phyloP scores from a whole-genome alignment of 73 alveolate species.

The Symbiodinium pilosum region DNA sequence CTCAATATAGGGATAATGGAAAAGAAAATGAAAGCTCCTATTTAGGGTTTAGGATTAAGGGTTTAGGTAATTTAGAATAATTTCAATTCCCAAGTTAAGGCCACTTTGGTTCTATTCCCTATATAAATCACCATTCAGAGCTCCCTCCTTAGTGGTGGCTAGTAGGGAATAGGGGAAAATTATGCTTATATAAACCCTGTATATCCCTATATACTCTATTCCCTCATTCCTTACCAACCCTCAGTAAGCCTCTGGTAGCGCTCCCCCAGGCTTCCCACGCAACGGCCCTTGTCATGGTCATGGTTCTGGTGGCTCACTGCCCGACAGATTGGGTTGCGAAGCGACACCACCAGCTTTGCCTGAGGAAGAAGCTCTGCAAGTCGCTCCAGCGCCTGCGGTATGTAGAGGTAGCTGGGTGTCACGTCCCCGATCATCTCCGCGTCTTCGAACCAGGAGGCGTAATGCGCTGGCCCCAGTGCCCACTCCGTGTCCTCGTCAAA shows the following conservation, averaged over 20 bases:
- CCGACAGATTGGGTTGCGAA: conserved; percentile 54
- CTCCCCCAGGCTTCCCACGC: background rate
- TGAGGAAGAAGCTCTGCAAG: conserved; percentile 26
- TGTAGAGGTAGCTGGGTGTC: conserved; percentile 60
- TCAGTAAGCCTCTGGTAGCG: background rate
- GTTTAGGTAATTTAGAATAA: too few relatives aligned
- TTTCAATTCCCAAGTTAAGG: too few relatives aligned
- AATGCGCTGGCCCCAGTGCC: conserved; percentile 8
- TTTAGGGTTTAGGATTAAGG: too few relatives aligned
- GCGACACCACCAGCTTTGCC: conserved; percentile 11
- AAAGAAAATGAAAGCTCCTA: too few relatives aligned
- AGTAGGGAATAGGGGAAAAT: too few relatives aligned
- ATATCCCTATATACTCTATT: too few relatives aligned
- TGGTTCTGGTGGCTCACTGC: conserved; percentile 66
- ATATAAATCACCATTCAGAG: too few relatives aligned
- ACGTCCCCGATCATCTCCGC: conserved; percentile 56
- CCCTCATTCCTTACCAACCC: too few relatives aligned
- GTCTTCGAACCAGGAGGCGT: conserved; percentile 20
- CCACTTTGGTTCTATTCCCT: too few relatives aligned
- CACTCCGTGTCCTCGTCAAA: conserved; percentile 59
- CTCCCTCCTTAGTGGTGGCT: too few relatives aligned
- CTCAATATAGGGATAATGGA: too few relatives aligned
- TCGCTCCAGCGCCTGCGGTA: conserved; percentile 36
- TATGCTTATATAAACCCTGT: too few relatives aligned
- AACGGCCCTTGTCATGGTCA: conserved; percentile 23